Evolutionary conservation across 257 asterid genomes (phyloP), one percentile per base, ranked within the genome.

Genomic region (Solanum chiquidenum): DNA sequence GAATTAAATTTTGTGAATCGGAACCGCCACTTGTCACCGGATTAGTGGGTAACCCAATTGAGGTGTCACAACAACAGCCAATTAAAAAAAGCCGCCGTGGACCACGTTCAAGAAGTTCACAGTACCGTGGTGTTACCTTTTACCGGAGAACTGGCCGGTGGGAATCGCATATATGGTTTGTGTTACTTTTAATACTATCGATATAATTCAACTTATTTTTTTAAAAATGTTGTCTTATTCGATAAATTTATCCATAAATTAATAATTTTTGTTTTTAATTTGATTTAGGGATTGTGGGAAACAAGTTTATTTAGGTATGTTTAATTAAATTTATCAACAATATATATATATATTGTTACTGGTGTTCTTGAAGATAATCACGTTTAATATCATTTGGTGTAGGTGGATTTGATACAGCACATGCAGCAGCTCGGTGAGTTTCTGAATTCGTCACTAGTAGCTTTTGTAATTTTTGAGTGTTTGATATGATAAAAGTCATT

Each of bases 331-430:
- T 33, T 33, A 33, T 33, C 34, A 33, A 33, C 34, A 33, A 33
- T 3, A 33, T 33, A 33, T 33, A 33, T 33, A 33, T 33, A 33
- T 33, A 31, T 49, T 29, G 20, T 29, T 80, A 12, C 3, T 9
- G 37, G 6, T 80, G 27, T 66, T 25, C 72, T 76, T 60, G 46
- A 37, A 86, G 14, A 62, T 68, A 79, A 72, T 88, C 66, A 55
- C 20, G 11, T 55, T 55, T 7, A 55, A 33, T 44, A 88, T 16
- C 35, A 79, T 89, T 20, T 90, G 33, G 27, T 86, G 27, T 71
- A 95, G 99, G 99, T 89, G 99, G 99, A 87, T 97, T 97, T 86
- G 99, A 96, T 46, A 96, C 99, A 8, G 98, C 98, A 52, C 98
- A 97, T 82, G 99, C 98, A 60, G 99, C 99, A 25, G 99, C 99